phyloP scores from a whole-genome alignment of 2,329 filamentous ascomycete species.

The Metarhizium anisopliae region DNA sequence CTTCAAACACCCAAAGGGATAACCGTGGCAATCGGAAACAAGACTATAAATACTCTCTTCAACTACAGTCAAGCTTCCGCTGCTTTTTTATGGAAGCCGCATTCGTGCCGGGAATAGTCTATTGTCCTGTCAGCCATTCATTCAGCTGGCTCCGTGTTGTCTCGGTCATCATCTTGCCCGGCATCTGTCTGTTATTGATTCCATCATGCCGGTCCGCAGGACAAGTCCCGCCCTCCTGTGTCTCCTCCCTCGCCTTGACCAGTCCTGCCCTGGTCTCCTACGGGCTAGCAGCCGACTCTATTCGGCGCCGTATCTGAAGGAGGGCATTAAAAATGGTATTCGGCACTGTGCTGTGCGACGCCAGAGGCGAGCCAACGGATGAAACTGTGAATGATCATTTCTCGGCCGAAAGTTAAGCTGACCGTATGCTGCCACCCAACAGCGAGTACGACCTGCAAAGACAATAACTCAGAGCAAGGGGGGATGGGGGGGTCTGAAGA shows the following conservation, averaged over 20 bases:
- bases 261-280: background rate
- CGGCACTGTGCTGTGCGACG: background rate
- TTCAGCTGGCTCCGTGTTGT: background rate
- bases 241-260: background rate
- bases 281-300: background rate
- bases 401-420: background rate
- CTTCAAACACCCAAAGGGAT: too few relatives aligned
- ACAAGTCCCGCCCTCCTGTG: background rate
- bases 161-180: background rate
- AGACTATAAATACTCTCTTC: too few relatives aligned
- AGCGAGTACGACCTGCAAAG: background rate
- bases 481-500: background rate
- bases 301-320: background rate
- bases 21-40: too few relatives aligned
- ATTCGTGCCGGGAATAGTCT: background rate
- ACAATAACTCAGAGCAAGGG: background rate
- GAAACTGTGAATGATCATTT: background rate
- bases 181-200: background rate
- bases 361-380: background rate
- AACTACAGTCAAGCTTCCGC: too few relatives aligned
- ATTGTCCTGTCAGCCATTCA: background rate
- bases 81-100: background rate
- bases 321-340: background rate
- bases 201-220: background rate
- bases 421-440: background rate